Evolutionary conservation across 768 basidiomycete genomes (phyloP), one percentile per base, ranked within the genome.

Genomic region (Trametes punicea): DNA sequence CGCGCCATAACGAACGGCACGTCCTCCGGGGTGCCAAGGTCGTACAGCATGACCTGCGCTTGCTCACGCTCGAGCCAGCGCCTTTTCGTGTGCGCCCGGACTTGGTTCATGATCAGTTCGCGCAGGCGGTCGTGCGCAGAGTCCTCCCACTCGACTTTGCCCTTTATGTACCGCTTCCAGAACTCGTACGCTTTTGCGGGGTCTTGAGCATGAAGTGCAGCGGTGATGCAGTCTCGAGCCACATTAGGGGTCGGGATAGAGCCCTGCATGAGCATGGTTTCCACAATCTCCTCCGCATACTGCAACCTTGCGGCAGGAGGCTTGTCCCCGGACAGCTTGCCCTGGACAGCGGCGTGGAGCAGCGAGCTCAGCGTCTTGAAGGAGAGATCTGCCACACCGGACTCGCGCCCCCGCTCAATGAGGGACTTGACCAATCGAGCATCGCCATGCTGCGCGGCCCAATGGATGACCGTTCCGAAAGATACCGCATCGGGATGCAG

Each of bases 381-480:
- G 27, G 76, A 77, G 26, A 85, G 63, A 34, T 69, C 56, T 13
- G 50, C 64, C 38, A 72, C 62, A 3, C 74, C 72, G 11, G 71
- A 61, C 27, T 66, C 62, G n/a, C 69, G 68, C 36, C 80, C 75
- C 34, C 68, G 73, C 23, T 60, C 59, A 26, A 81, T 67, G 63
- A 87, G 69, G 39, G 71, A 63, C 13, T 65, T 56, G 29, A 79
- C 79, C 25, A 87, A 69, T 27, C 71, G 67, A 45, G 62, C 55
- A 51, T 85, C 76, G 25, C 72, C 70, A 44, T 77, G 74, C 20
- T 68, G 59, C 30, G 80, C 68, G 9, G 87, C 85, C 54, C 76
- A 73, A 57, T 86, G 83, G 56, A 89, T 70, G 39, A 86, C 77
- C 0, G 84, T 86, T 27, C 82, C 84, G 68, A 78, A 82, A 39